Base-by-base conservation (phyloP, 2,329 filamentous ascomycete genomes). In the Lecanosticta acicola region DNA sequence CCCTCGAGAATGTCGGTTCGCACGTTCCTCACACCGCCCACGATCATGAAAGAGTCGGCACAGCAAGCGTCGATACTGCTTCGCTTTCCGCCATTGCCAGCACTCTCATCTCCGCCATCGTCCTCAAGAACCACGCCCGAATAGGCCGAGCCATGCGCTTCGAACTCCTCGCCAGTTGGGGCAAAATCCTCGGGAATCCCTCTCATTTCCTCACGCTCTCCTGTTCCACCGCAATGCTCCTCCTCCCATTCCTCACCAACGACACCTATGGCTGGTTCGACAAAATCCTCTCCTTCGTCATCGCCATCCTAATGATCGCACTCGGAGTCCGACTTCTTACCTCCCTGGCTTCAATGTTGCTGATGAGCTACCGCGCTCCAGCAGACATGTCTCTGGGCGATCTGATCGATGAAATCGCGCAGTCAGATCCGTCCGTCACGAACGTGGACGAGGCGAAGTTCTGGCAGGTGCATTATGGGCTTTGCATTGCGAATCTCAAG, bases 381-480 rank as follows among this genome's bases (percentile, higher is more conserved):
- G 66, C 26, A 41, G 47, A 53, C 32, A 65, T 67, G 17, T 74
- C 79, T 3, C 81, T 93, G 1, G 75, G 80, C 3, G 81, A 84
- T 17, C 83, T 95, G n/a, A 75, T 96, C 59, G 79, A 80, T 45
- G 88, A 94, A 65, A 90, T 98, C 41, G 84, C 53, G 8, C 49
- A 89, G 64, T 77, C 81, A 1, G 89, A 96, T 59, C 81, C 85
- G 1, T 77, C 78, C 45, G 81, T 97, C 19, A 78, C 78, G 36
- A 77, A 78, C 1, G 81, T 98, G 38, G 87, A 96, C 47, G 90
- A 96, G 61, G 91, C 90, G 1, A 83, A 89, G 63, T 95, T 98
- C 67, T 98, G 93, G 93, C 93, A 98, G 71, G 93, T 96, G 11
- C 93, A 98, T 68, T 96, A 97, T 65, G 90, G 91, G 1, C 74